Percentiles rank a stretch among this genome's conserved stretches.
These are phyloP conservation scores for Alopecurus myosuroides DNA, from an alignment of 176 grass and related monocot genomes.

Conservation along the genomic window DNA sequence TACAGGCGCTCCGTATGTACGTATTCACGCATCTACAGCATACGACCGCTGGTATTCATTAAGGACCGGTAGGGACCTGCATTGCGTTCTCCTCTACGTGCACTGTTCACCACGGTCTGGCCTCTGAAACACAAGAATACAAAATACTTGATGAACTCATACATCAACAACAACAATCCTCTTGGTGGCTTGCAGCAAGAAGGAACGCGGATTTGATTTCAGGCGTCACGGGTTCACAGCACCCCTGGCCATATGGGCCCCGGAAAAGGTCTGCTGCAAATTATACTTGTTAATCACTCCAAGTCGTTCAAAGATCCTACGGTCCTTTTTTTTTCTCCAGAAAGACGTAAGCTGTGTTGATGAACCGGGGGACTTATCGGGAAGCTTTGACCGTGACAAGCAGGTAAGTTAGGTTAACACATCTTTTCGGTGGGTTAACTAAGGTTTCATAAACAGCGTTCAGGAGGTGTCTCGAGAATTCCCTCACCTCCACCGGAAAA, in stretches of 20 bases:
- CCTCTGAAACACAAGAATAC: neutral
- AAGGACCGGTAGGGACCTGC: neutral
- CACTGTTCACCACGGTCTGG: neutral
- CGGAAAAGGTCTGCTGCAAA: neutral
- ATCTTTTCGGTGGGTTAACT: neutral
- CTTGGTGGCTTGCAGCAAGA: neutral
- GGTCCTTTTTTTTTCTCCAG: neutral
- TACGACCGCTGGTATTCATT: neutral
- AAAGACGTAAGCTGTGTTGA: neutral
- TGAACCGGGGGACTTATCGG: neutral
- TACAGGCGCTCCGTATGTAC: neutral
- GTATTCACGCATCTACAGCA: neutral
- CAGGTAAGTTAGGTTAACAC: neutral
- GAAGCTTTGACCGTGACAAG: neutral
- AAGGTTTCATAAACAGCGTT: slow-evolving; percentile 7
- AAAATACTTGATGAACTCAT: neutral
- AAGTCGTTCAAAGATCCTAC: slow-evolving; percentile 1
- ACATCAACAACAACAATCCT: neutral
- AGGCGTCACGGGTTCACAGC: slow-evolving; percentile 5
- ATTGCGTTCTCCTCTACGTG: neutral
- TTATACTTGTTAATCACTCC: neutral
- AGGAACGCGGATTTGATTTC: neutral
- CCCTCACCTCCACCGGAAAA: too few relatives aligned
- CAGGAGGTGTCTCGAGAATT: too few relatives aligned
- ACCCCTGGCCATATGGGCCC: neutral